Evolutionary conservation across 1,284 basidiomycete genomes (phyloP).

Genomic region (Leccinum subatratum): DNA sequence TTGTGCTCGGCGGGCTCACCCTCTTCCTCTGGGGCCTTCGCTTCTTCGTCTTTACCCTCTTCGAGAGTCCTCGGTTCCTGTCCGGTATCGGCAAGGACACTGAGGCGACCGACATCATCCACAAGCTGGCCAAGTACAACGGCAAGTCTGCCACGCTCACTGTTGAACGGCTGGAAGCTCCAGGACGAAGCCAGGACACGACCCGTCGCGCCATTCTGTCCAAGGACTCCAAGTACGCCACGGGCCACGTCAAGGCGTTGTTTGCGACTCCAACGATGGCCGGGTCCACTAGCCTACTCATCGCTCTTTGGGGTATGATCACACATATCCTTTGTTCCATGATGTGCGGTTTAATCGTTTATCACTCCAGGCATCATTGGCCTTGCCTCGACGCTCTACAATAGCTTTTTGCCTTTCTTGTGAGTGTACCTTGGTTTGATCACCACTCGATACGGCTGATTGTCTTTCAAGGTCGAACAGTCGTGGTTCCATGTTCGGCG

Average conservation of each 20-base stretch:
- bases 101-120: constrained; percentile 58
- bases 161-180: constrained; percentile 38
- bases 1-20: constrained; percentile 44
- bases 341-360: neutral
- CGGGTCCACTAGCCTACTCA: constrained; percentile 53
- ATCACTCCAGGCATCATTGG: constrained; percentile 47
- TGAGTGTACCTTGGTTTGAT: constrained; percentile 24
- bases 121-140: constrained; percentile 59
- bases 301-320: constrained; percentile 47
- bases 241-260: constrained; percentile 47
- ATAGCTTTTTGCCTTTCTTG: constrained; percentile 53
- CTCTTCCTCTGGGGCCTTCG: constrained; percentile 54
- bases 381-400: constrained; percentile 58
- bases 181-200: constrained; percentile 7
- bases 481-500: constrained; percentile 47
- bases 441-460: constrained; percentile 6
- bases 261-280: constrained; percentile 55
- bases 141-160: constrained; percentile 38
- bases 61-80: constrained; percentile 62
- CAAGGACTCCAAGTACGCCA: constrained; percentile 37
- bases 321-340: neutral
- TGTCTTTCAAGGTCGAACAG: constrained; percentile 36
- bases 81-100: constrained; percentile 57
- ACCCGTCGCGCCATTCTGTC: constrained; percentile 28
- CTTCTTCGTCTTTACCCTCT: constrained; percentile 55